phyloP scores from a whole-genome alignment of 345 rosid genomes.

The Eucalyptus marginata region DNA sequence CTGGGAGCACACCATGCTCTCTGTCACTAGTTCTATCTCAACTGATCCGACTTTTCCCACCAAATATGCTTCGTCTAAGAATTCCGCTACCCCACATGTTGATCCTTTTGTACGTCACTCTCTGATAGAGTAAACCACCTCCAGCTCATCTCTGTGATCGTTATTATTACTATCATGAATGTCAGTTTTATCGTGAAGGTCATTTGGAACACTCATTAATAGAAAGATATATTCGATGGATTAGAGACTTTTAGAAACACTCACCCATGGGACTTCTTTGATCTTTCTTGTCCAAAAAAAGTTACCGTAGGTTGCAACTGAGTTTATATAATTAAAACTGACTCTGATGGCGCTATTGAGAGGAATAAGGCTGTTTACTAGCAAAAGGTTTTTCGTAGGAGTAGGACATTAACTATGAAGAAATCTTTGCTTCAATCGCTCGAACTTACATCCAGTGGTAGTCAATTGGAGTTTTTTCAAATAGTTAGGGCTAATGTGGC shows the following conservation, averaged over 20 bases:
- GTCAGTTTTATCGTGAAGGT: background rate
- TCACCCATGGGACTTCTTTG: background rate
- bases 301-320: background rate
- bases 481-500: background rate
- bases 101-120: background rate
- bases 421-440: background rate
- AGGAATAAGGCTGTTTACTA: background rate
- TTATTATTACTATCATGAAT: background rate
- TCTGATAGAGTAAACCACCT: background rate
- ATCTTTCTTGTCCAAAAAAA: background rate
- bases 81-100: background rate
- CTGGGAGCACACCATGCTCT: background rate
- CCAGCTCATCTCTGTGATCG: background rate
- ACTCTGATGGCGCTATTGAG: background rate
- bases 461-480: background rate
- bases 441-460: background rate
- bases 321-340: background rate
- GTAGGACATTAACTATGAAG: background rate
- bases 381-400: background rate
- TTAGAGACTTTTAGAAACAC: background rate
- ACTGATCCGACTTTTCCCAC: background rate
- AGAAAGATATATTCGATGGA: background rate
- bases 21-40: background rate
- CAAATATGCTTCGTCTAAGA: background rate
- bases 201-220: background rate